Conservation (phyloP, 2,329 filamentous ascomycete genomes). For the Xylaria sp. region DNA sequence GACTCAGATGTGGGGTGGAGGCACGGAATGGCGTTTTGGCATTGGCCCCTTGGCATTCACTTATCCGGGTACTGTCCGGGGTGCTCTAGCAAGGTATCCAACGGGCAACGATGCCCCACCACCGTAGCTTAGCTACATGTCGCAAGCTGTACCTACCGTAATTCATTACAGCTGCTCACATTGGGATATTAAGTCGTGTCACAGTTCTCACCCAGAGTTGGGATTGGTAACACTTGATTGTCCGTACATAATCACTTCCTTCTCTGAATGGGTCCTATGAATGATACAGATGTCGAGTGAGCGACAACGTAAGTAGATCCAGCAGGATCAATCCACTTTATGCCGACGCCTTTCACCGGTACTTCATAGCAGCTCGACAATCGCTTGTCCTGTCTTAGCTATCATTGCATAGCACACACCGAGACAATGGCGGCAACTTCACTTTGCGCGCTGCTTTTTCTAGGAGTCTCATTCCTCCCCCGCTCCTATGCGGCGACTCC, state of each 20-base stretch:
- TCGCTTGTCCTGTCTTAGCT: background rate
- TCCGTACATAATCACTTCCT: background rate
- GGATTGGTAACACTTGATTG: slow-evolving; percentile 3
- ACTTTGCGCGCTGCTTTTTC: slow-evolving; percentile 29
- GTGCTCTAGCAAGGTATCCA: too few relatives aligned
- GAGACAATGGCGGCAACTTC: slow-evolving; percentile 21
- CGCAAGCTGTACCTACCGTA: too few relatives aligned
- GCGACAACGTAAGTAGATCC: background rate
- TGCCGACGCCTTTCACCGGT: slow-evolving; percentile 9
- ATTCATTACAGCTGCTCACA: too few relatives aligned
- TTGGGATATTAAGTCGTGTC: too few relatives aligned
- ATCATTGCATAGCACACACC: background rate
- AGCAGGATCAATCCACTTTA: slow-evolving; percentile 5
- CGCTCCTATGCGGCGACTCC: slow-evolving; percentile 33
- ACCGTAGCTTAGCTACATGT: background rate
- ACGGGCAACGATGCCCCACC: background rate
- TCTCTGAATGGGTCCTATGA: background rate
- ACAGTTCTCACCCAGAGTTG: background rate
- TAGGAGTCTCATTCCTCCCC: slow-evolving; percentile 36
- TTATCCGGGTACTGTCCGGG: background rate
- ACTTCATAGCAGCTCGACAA: slow-evolving; percentile 5
- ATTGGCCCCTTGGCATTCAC: slow-evolving; percentile 12
- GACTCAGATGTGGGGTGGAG: slow-evolving; percentile 8
- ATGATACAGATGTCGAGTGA: slow-evolving; percentile 7
- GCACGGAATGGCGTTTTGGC: background rate